These are phyloP conservation scores for Tetrapisispora iriomotensis DNA, from an alignment of 805 yeast genomes.

Conservation along the genomic window DNA sequence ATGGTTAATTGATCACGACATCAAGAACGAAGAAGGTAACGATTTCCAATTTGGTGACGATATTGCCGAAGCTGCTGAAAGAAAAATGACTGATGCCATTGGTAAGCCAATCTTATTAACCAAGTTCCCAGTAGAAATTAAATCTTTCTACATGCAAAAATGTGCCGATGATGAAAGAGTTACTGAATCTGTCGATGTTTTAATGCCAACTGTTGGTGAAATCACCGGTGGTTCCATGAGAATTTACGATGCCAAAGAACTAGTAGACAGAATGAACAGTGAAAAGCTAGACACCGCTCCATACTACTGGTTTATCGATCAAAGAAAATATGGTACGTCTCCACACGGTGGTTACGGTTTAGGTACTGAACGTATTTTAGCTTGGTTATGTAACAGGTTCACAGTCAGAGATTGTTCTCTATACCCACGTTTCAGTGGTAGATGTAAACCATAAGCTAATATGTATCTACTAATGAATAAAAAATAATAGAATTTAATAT, in stretches of 20 bases:
- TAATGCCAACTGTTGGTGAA: conserved; percentile 99
- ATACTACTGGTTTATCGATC: conserved; percentile 95
- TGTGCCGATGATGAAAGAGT: conserved; percentile 85
- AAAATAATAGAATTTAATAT: too few species aligned
- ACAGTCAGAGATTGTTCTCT: conserved; percentile 97
- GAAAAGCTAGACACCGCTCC: conserved; percentile 75
- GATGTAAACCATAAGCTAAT: conserved; percentile 75
- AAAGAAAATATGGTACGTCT: conserved; percentile 92
- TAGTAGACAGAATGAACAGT: conserved; percentile 83
- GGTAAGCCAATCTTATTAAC: conserved; percentile 87
- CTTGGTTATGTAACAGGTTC: conserved; percentile 96
- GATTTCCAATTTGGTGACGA: conserved; percentile 95
- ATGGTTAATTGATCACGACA: conserved; percentile 93
- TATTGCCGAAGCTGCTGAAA: conserved; percentile 98
- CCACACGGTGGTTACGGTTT: conserved; percentile 99
- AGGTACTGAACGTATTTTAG: conserved; percentile 95
- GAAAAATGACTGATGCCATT: conserved; percentile 94
- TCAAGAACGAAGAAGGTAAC: conserved; percentile 91
- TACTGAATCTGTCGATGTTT: conserved; percentile 95
- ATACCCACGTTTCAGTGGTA: conserved; percentile 95
- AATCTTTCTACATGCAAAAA: conserved; percentile 95
- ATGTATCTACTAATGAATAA: too few species aligned
- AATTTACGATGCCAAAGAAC: conserved; percentile 70
- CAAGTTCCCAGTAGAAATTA: conserved; percentile 93
- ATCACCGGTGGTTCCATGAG: conserved; percentile 99